phyloP scores from a whole-genome alignment of 768 basidiomycete species.

The Naganishia kalamii region DNA sequence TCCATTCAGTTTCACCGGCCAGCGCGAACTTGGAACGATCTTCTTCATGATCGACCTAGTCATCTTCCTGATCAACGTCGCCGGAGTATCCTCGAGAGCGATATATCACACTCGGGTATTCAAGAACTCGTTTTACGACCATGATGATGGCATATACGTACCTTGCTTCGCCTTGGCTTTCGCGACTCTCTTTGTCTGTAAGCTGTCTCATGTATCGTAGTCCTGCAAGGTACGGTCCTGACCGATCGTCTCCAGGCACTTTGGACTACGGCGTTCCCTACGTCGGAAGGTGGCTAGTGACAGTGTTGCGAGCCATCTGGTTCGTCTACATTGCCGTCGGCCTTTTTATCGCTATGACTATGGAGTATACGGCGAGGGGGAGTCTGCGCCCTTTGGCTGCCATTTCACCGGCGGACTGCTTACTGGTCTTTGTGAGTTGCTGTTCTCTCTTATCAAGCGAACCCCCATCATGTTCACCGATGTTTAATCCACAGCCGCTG shows the following conservation, averaged over 20 bases:
- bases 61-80: conserved; percentile 14
- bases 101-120: conserved; percentile 12
- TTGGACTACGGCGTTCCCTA: conserved; percentile 18
- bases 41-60: conserved; percentile 22
- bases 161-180: conserved; percentile 11
- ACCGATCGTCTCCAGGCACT: neutral
- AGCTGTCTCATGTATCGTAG: too few relatives aligned
- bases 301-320: conserved; percentile 9
- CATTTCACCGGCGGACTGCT: conserved; percentile 17
- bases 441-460: neutral
- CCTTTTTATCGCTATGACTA: conserved; percentile 7
- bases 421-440: conserved; percentile 15
- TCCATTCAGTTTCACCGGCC: conserved; percentile 5
- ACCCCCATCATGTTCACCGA: neutral
- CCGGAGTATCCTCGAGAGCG: neutral
- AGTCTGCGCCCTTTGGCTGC: neutral
- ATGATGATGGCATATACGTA: conserved; percentile 19
- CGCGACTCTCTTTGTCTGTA: conserved; percentile 21
- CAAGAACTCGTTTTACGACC: conserved; percentile 12
- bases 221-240: too few relatives aligned
- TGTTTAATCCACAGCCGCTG: neutral
- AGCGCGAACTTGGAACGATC: conserved; percentile 14
- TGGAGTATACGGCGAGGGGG: conserved; percentile 17
- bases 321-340: conserved; percentile 18
- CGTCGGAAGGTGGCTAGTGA: conserved; percentile 12